Evolutionary conservation across 164 flowering plant species (phyloP).

Genomic region (Nymphaea colorata): DNA sequence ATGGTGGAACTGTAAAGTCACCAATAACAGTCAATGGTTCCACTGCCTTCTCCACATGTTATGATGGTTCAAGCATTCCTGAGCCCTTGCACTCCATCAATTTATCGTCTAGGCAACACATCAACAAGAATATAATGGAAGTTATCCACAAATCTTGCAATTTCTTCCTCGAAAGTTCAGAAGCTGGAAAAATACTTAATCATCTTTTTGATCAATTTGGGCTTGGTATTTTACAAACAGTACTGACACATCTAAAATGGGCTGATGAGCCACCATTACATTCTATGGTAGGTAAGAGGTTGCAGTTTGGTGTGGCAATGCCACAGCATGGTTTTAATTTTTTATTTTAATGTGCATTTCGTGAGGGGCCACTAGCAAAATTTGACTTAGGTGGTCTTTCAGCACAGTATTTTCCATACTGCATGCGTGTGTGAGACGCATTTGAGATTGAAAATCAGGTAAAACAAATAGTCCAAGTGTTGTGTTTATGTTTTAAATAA

Average conservation of each 20-base stretch:
- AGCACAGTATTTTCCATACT: no score
- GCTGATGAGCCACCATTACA: slow-evolving; percentile 48
- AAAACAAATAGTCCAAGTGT: no score
- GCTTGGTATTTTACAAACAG: slow-evolving; percentile 48
- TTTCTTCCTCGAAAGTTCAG: slow-evolving; percentile 46
- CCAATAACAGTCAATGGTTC: slow-evolving; percentile 33
- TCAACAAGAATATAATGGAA: no score
- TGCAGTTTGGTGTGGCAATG: no score
- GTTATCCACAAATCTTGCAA: slow-evolving; percentile 19
- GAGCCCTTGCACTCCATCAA: slow-evolving; percentile 17
- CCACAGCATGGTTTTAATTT: no score
- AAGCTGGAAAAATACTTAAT: slow-evolving; percentile 34
- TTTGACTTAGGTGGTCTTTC: no score
- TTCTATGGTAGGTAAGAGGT: slow-evolving; percentile 80
- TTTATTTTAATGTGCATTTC: no score
- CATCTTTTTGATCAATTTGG: slow-evolving; percentile 63
- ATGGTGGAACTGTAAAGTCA: slow-evolving; percentile 72
- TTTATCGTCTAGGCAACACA: no score
- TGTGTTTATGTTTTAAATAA: no score
- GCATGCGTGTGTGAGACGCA: no score
- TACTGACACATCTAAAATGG: slow-evolving; percentile 37
- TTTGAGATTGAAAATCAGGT: no score
- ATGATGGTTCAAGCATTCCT: slow-evolving; percentile 48
- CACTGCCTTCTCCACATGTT: slow-evolving; percentile 25
- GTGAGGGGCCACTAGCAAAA: no score